These are phyloP conservation scores for Stemphylium lycopersici DNA, from an alignment of 2,329 filamentous ascomycete genomes.

Conservation along the genomic window DNA sequence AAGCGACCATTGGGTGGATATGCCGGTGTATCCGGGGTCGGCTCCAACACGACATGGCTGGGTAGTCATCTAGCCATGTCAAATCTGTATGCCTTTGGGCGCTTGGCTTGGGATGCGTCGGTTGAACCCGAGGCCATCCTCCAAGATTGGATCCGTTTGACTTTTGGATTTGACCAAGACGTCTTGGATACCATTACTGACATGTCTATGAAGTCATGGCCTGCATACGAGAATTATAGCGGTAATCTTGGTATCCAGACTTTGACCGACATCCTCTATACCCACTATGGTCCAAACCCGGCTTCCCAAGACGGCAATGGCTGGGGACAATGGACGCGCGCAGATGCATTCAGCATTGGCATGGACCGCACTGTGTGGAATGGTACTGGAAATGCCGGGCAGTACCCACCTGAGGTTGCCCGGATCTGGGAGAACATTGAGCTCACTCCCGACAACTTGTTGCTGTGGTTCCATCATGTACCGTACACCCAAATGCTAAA, in stretches of 20 bases:
- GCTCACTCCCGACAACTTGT: constrained; percentile 69
- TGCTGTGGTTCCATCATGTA: constrained; percentile 79
- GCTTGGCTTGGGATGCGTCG: constrained; percentile 68
- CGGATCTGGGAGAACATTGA: constrained; percentile 64
- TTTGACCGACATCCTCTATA: constrained; percentile 69
- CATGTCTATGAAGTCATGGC: constrained; percentile 73
- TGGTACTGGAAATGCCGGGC: constrained; percentile 69
- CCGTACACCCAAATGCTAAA: constrained; percentile 68
- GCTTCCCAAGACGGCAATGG: constrained; percentile 69
- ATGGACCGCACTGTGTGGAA: constrained; percentile 75
- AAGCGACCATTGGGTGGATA: constrained; percentile 64
- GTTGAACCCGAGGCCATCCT: constrained; percentile 59
- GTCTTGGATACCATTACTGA: constrained; percentile 66
- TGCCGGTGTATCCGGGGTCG: constrained; percentile 71
- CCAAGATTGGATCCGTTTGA: constrained; percentile 71
- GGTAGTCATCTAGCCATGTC: constrained; percentile 71
- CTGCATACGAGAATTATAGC: constrained; percentile 72
- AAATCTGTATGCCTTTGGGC: constrained; percentile 71
- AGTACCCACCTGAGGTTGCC: constrained; percentile 68
- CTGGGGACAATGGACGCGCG: constrained; percentile 76
- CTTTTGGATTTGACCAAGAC: constrained; percentile 62
- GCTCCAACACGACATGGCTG: constrained; percentile 70
- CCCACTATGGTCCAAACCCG: constrained; percentile 72
- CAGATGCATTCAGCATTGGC: constrained; percentile 64
- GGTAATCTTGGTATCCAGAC: constrained; percentile 75